These are phyloP conservation scores for Pythium brachiatum DNA, from an alignment of 352 stramenopile species.

Conservation along the genomic window DNA sequence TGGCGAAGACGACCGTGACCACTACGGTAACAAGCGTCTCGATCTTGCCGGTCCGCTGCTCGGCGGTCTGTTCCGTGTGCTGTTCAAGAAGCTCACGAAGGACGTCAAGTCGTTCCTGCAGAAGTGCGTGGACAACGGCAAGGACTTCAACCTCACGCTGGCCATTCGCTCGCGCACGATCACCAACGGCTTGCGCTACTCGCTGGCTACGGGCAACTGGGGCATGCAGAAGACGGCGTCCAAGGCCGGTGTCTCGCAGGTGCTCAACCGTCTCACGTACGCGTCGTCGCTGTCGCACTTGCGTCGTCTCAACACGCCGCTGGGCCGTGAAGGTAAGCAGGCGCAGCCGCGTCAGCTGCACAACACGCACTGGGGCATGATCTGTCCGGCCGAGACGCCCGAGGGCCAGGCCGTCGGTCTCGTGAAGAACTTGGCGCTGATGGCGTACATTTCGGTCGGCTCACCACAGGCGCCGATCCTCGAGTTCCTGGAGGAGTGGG, in stretches of 20 bases:
- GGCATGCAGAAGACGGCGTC: slow-evolving; percentile 92
- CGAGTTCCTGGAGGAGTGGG: slow-evolving; percentile 98
- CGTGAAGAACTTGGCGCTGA: slow-evolving; percentile 99
- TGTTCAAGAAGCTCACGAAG: slow-evolving; percentile 99
- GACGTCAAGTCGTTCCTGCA: slow-evolving; percentile 95
- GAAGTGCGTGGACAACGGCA: slow-evolving; percentile 90
- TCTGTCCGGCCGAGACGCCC: slow-evolving; percentile 96
- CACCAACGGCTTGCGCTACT: slow-evolving; percentile 98
- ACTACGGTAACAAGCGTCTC: slow-evolving; percentile 99
- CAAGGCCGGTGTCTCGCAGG: slow-evolving; percentile 99
- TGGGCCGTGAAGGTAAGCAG: slow-evolving; percentile 99
- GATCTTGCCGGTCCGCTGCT: slow-evolving; percentile 98
- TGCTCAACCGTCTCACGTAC: slow-evolving; percentile 99
- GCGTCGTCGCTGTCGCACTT: slow-evolving; percentile 98
- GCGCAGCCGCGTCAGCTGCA: slow-evolving; percentile 99
- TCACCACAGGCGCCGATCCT: slow-evolving; percentile 94
- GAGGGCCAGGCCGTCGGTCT: slow-evolving; percentile 95
- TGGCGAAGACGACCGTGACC: slow-evolving; percentile 99
- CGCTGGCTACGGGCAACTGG: slow-evolving; percentile 99
- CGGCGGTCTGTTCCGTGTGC: slow-evolving; percentile 95
- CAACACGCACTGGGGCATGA: slow-evolving; percentile 99
- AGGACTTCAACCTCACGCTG: slow-evolving; percentile 97
- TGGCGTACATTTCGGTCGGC: slow-evolving; percentile 97
- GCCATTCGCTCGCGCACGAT: slow-evolving; percentile 98
- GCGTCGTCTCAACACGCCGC: slow-evolving; percentile 97